Base-by-base conservation (phyloP, 192 early-diverging fungal genomes). In the Polychytrium aggregatum region DNA sequence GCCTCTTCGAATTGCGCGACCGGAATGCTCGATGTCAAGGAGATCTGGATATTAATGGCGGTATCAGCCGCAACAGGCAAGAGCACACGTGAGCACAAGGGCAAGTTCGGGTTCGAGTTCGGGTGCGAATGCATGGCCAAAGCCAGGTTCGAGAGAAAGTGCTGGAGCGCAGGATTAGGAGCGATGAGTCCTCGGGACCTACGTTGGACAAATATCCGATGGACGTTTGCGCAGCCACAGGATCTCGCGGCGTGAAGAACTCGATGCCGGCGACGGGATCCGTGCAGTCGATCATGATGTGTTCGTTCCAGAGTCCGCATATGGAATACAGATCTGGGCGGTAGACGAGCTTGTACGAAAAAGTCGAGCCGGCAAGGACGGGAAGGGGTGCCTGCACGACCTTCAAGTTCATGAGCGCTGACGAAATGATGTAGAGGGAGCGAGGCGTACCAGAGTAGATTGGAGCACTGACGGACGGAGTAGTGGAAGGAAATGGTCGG, bases 401-500 rank as follows among this genome's bases (percentile, higher is more conserved):
- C n/a, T 13, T 8, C 24, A 24, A 42, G 26, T 46, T 33, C 26
- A 36, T 46, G 8, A 48, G 24, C 5, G 39, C 21, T 4, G 53
- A 33, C 17, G 60, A 41, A 2, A 44, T 44, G 35, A 53, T 20
- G 37, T 26, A 41, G 3, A 42, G 40, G 35, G 31, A 53, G n/a
- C 52, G 41, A 31, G 52, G n/a, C n/a, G n/a, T n/a, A n/a, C n/a
- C n/a, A 21, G 11, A 40, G 16, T 18, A 42, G 21, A 44, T 25
- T 30, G 8, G 36, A n/a, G 6, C 43, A 28, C 7, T 25, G 27
- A 33, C 21, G n/a, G 26, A n/a, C 29, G 35, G 8, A 73, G 37
- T 52, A 74, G 65, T 1, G 65, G 46, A 8, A 74, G 50, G 26
- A 66, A 47, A 3, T 67, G 52, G 8, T 67, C 67, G 1, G 58